A percentile compares a stretch with the other conserved stretches of the same genome.
These are phyloP conservation scores for Suillus paluster DNA, from an alignment of 768 basidiomycete species.

Conservation along the genomic window DNA sequence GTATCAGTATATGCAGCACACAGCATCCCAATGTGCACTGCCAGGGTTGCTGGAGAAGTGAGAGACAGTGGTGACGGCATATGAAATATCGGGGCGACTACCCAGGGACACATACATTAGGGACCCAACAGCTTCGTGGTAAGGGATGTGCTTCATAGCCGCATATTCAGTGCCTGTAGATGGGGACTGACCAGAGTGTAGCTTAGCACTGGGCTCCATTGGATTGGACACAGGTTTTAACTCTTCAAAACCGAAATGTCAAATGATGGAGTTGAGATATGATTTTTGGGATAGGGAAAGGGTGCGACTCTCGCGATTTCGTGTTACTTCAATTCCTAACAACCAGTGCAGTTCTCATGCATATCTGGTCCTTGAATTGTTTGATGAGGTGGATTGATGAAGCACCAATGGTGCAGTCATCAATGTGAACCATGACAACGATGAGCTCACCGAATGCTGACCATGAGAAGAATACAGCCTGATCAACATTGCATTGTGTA, in stretches of 20 bases:
- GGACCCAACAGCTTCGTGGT: constrained; percentile 27
- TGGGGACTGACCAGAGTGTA: constrained; percentile 26
- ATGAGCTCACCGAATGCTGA: no score
- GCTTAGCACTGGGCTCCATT: constrained; percentile 34
- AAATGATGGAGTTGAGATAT: constrained; percentile 38
- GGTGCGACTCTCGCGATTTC: not conserved
- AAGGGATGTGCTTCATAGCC: constrained; percentile 31
- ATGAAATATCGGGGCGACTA: constrained; percentile 37
- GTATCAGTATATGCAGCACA: constrained; percentile 5
- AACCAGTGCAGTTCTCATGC: no score
- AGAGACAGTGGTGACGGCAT: constrained; percentile 29
- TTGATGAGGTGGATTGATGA: no score
- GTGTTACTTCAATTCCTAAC: no score
- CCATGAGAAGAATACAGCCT: no score
- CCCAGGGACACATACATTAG: constrained; percentile 33
- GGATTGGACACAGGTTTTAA: constrained; percentile 31
- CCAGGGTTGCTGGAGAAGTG: constrained; percentile 14
- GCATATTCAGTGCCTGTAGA: constrained; percentile 21
- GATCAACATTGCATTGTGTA: no score
- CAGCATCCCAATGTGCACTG: constrained; percentile 14
- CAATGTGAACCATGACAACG: no score
- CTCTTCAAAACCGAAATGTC: constrained; percentile 29
- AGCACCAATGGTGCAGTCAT: no score
- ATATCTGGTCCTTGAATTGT: no score
- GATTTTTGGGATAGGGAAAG: constrained; percentile 8